phyloP scores from a whole-genome alignment of 768 basidiomycete species.

The Leucogyrophana mollusca region DNA sequence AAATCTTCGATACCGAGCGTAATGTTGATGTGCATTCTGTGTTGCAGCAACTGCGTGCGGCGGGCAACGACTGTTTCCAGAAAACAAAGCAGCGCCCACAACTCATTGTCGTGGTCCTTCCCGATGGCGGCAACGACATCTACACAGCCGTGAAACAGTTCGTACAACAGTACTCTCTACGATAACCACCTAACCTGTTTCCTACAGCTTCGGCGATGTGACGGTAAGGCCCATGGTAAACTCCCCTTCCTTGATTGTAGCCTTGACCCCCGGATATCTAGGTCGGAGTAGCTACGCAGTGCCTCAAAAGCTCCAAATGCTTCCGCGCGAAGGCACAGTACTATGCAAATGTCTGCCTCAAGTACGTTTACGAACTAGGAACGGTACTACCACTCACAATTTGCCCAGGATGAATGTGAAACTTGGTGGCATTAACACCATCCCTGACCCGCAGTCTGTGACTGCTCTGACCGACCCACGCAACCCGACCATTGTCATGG shows the following conservation, averaged over 20 bases:
- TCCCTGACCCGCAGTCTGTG: constrained; percentile 70
- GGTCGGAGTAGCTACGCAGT: constrained; percentile 80
- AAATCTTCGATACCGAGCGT: background rate
- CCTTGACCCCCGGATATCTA: constrained; percentile 21
- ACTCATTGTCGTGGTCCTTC: constrained; percentile 67
- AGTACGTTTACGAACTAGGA: constrained; percentile 43
- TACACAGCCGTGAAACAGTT: constrained; percentile 81
- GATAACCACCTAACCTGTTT: constrained; percentile 7
- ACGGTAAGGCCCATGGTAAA: constrained; percentile 32
- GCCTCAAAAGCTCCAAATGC: constrained; percentile 67
- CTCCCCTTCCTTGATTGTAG: background rate
- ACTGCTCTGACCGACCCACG: constrained; percentile 64
- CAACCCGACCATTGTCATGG: constrained; percentile 80
- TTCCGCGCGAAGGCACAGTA: constrained; percentile 71
- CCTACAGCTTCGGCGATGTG: constrained; percentile 70
- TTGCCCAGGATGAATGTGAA: constrained; percentile 73
- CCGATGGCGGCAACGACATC: constrained; percentile 72
- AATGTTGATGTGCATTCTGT: background rate
- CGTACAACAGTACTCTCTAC: constrained; percentile 22
- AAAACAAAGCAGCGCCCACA: constrained; percentile 44
- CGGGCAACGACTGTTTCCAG: constrained; percentile 45
- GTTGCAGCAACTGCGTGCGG: constrained; percentile 45
- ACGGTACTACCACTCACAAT: constrained; percentile 5
- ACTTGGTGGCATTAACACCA: constrained; percentile 77
- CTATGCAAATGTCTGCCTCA: constrained; percentile 77